Base-by-base conservation (phyloP, 495 filamentous ascomycete species). In the Parmelia sp. region DNA sequence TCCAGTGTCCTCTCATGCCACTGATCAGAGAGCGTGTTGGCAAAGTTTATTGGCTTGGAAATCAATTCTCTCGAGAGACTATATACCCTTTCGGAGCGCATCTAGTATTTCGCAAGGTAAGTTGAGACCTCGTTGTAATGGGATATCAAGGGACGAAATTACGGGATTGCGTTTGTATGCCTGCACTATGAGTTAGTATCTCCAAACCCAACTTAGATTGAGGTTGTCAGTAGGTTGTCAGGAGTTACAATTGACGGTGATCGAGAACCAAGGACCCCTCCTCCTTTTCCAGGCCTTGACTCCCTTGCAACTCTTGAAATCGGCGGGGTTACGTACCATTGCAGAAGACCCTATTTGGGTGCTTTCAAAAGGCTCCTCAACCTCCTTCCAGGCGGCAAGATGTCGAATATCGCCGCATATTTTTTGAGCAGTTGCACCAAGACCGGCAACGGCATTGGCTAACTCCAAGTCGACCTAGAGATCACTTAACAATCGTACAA, bases 341-440 rank as follows among this genome's bases (percentile, higher is more conserved):
- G n/a, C n/a, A n/a, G n/a, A n/a, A n/a, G n/a, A n/a, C n/a, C n/a
- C n/a, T n/a, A n/a, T n/a, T n/a, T 42, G 39, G 5, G 39, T 42
- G 5, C 7, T 14, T 42, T 42, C 39, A 42, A 8, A 14, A 7
- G 42, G 60, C 14, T 63, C 60, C 1, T 56, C 49, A 10, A 55
- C 5, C 4, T 14, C 61, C 29, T 63, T 63, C 14, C 11, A 15
- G 65, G 82, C 79, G 3, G 88, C 89, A n/a, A 95, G 78, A 71
- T 91, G 88, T 39, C 91, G 82, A 65, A 95, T 90, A 70, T 92
- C 90, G 6, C 12, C n/a, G n/a, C n/a, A n/a, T n/a, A n/a, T n/a
- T n/a, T n/a, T n/a, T n/a, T n/a, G n/a, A 47, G 44, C 44, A 47
- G 44, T 23, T 23, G 44, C 44, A 47, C 44, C 44, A 47, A 47